These are phyloP conservation scores for Gynandropsis gynandra DNA, from an alignment of 345 rosid species.

Conservation along the genomic window DNA sequence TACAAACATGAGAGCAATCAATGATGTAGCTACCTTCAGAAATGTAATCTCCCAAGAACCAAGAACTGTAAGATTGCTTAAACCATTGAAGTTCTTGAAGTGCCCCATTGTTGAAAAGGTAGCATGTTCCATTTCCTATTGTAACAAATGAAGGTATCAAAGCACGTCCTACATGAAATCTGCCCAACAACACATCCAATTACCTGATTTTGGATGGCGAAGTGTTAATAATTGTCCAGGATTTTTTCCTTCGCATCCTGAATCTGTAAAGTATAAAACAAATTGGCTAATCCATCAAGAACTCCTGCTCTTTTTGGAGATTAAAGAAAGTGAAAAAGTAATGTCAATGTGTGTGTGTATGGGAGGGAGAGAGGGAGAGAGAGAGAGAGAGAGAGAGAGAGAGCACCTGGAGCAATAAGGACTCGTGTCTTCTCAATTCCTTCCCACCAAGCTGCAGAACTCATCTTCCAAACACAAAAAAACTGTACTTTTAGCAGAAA, in stretches of 20 bases:
- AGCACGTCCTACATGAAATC: not conserved
- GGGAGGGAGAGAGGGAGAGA: conserved; percentile 8
- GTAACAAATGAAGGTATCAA: conserved; percentile 6
- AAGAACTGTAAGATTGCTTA: conserved; percentile 75
- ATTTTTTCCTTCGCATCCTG: conserved; percentile 25
- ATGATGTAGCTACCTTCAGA: conserved; percentile 44
- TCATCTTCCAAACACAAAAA: conserved; percentile 14
- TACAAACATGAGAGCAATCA: conserved; percentile 1
- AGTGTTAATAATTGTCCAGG: conserved; percentile 46
- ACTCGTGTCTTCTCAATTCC: conserved; percentile 35
- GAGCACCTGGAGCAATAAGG: conserved; percentile 32
- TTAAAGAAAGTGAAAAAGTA: not conserved
- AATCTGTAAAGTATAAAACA: conserved; percentile 22
- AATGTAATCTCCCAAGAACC: conserved; percentile 85
- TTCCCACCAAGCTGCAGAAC: conserved; percentile 31
- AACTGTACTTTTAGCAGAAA: too few relatives aligned
- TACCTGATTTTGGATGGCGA: conserved; percentile 87
- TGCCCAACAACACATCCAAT: not conserved
- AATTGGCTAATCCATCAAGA: not conserved
- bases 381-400: conserved; percentile 5
- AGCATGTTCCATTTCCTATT: conserved; percentile 49
- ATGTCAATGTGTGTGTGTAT: too few relatives aligned
- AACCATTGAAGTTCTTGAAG: conserved; percentile 85
- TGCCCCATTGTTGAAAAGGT: conserved; percentile 41
- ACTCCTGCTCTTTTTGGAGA: not conserved